Percentiles rank a stretch among this genome's conserved stretches.
phyloP scores from a whole-genome alignment of 306 rosid species.

The Datisca glomerata region DNA sequence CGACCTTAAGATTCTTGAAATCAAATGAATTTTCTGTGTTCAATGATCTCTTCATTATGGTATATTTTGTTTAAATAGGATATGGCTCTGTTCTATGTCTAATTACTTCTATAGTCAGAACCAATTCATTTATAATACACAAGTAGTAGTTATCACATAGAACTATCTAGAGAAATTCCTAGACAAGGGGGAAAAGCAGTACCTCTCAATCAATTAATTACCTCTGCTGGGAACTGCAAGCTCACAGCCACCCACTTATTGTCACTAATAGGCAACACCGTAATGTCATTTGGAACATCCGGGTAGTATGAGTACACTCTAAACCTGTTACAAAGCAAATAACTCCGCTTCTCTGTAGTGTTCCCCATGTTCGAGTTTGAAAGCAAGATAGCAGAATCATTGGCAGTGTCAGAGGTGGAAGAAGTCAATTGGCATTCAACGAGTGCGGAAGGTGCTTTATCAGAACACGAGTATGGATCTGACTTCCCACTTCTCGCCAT shows the following conservation, averaged over 20 bases:
- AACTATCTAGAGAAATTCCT: no score
- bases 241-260: constrained; percentile 34
- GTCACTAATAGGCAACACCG: constrained; percentile 30
- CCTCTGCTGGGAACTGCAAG: constrained; percentile 30
- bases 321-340: constrained; percentile 28
- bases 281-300: constrained; percentile 16
- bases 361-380: constrained; percentile 10
- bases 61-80: no score
- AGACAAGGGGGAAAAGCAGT: no score
- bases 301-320: constrained; percentile 35
- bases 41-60: no score
- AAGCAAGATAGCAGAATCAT: constrained; percentile 5
- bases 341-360: constrained; percentile 5
- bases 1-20: no score
- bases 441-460: not conserved
- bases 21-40: no score
- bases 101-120: no score
- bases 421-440: constrained; percentile 7
- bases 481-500: constrained; percentile 6
- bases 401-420: constrained; percentile 6
- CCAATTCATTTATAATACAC: no score
- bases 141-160: no score
- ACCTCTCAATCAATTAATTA: constrained; percentile 6
- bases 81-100: no score
- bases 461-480: constrained; percentile 3